Evolutionary conservation across 495 filamentous ascomycete genomes (phyloP), one percentile per base, ranked within the genome.

Genomic region (Aspergillus bridgeri): DNA sequence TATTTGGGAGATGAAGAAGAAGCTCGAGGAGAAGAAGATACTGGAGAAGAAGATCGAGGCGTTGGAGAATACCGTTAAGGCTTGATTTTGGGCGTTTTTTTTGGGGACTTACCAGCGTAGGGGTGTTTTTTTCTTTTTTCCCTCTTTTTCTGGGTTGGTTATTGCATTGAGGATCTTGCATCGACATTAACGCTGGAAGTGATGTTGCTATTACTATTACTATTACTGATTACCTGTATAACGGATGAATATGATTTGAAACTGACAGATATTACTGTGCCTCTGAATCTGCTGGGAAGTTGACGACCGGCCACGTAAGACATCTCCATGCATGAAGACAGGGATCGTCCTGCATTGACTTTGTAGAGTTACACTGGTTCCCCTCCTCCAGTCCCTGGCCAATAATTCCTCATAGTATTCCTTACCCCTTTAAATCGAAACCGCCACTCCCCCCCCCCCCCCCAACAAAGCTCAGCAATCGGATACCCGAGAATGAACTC

Each of bases 1-100:
- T 54, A 61, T 75, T 15, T 56, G 47, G 46, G 54, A 48, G 22
- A 61, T 51, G 44, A 60, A 66, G 55, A 61, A 68, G 57, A 68
- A 68, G 61, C 63, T 46, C 33, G 22, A 47, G 45, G 18, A 47
- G 45, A 38, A 38, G 33, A 38, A 38, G 33, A 38, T 11, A 13
- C 9, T 38, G 33, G 33, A 38, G 33, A 9, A 38, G 33, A 15
- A 38, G 33, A 38, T 38, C 33, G 33, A 38, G 33, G 33, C 13
- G 33, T 15, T 38, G 8, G 9, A 38, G 33, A 38, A 38, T 9
- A 38, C 33, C n/a, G n/a, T n/a, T 15, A 15, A 13, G 8, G 33
- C 9, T 38, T 38, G 33, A 38, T 38, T 38, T 38, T 38, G 17
- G 33, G 33, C 33, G 33, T 38, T 38, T 15, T 38, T 38, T 29